phyloP scores from a whole-genome alignment of 768 basidiomycete genomes.

The Kwoniella heveanensis region DNA sequence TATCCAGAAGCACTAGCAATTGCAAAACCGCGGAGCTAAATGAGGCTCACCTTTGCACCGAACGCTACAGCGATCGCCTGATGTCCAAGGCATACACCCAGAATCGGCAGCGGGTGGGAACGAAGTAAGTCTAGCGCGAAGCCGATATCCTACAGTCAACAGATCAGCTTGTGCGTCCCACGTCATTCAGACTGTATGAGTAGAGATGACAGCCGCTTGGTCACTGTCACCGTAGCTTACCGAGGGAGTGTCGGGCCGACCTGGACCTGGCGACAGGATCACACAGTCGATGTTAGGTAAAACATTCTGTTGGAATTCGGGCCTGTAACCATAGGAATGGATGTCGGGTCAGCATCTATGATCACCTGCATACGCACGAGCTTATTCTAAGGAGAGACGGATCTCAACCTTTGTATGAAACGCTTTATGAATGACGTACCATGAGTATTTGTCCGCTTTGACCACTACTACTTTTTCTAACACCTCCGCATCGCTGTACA shows the following conservation, averaged over 20 bases:
- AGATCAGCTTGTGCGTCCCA: neutral
- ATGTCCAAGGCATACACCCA: constrained; percentile 54
- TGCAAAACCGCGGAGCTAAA: no score
- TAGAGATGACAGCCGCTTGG: no score
- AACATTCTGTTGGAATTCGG: constrained; percentile 38
- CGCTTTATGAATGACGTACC: constrained; percentile 28
- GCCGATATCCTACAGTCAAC: constrained; percentile 43
- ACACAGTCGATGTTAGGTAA: constrained; percentile 55
- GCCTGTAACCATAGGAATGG: constrained; percentile 24
- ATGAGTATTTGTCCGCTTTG: constrained; percentile 50
- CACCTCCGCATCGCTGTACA: constrained; percentile 48
- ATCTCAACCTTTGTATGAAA: no score
- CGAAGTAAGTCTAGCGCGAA: constrained; percentile 49
- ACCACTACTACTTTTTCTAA: constrained; percentile 52
- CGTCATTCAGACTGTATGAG: no score
- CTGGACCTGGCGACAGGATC: constrained; percentile 57
- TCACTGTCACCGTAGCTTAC: constrained; percentile 16
- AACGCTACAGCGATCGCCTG: constrained; percentile 55
- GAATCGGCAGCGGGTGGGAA: constrained; percentile 43
- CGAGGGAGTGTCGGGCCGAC: constrained; percentile 48
- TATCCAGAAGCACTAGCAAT: no score
- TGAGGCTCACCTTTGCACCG: constrained; percentile 45
- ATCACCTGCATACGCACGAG: no score
- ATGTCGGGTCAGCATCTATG: no score
- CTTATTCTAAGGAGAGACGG: no score